These are phyloP conservation scores for Stevia rebaudiana DNA, from an alignment of 140 eudicot species.

Conservation along the genomic window DNA sequence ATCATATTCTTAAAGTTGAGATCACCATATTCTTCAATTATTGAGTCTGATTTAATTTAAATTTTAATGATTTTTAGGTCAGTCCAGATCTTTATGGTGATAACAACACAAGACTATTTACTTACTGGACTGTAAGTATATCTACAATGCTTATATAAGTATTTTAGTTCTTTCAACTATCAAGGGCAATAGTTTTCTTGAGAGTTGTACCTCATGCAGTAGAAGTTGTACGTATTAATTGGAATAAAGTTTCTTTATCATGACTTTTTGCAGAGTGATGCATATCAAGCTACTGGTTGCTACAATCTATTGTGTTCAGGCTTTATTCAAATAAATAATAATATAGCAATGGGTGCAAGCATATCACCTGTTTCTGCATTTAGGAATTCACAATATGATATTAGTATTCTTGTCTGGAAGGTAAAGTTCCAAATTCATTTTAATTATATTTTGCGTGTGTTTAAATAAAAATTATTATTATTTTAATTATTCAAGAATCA, in stretches of 20 bases:
- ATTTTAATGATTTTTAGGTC: slow-evolving; percentile 49
- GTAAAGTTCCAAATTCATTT: slow-evolving; percentile 39
- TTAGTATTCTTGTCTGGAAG: slow-evolving; percentile 96
- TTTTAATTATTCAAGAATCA: slow-evolving; percentile 22
- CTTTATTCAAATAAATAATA: slow-evolving; percentile 78
- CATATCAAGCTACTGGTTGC: slow-evolving; percentile 98
- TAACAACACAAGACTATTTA: slow-evolving; percentile 88
- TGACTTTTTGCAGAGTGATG: slow-evolving; percentile 69
- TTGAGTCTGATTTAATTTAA: slow-evolving; percentile 15
- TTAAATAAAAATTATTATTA: slow-evolving; percentile 3
- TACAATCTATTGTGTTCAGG: slow-evolving; percentile 91
- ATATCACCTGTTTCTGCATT: slow-evolving; percentile 83
- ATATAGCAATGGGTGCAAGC: slow-evolving; percentile 95
- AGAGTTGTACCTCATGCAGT: slow-evolving; percentile 17
- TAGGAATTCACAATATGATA: slow-evolving; percentile 75
- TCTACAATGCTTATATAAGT: slow-evolving; percentile 10
- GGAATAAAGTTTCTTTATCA: neutral
- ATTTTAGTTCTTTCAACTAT: neutral
- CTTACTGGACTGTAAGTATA: slow-evolving; percentile 93
- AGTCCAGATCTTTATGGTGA: slow-evolving; percentile 98
- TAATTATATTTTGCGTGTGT: neutral
- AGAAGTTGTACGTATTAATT: neutral
- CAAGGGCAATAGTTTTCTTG: slow-evolving; percentile 7
- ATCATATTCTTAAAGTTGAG: too few species aligned
- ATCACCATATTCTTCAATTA: slow-evolving; percentile 16